Evolutionary conservation across 805 yeast genomes (phyloP).

Genomic region (Gaillardinia entomophila): DNA sequence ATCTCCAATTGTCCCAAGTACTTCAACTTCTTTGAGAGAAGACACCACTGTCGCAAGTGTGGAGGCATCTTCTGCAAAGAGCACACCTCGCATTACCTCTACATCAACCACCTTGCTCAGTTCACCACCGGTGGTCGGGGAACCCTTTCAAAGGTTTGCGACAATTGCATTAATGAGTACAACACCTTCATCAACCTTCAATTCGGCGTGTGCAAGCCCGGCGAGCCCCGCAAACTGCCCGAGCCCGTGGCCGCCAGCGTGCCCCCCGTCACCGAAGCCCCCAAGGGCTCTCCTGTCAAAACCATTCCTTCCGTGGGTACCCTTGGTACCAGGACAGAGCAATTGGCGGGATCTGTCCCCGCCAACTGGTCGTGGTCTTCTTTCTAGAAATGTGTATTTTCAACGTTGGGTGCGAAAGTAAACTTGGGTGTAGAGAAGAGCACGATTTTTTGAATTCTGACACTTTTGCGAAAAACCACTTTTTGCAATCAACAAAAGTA

Average conservation of each 20-base stretch:
- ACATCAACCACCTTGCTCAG: conserved; percentile 54
- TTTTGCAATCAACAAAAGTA: too few species aligned
- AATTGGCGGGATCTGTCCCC: conserved; percentile 47
- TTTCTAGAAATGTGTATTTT: too few species aligned
- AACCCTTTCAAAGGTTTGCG: conserved; percentile 63
- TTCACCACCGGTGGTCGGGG: conserved; percentile 67
- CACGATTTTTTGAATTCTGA: too few species aligned
- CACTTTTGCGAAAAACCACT: too few species aligned
- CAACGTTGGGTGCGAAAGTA: too few species aligned
- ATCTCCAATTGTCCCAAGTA: conserved; percentile 48
- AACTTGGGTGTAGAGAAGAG: too few species aligned
- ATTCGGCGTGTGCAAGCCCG: conserved; percentile 23
- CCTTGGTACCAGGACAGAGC: conserved; percentile 29
- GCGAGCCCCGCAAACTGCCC: neutral
- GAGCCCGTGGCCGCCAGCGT: neutral
- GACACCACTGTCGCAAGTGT: conserved; percentile 82
- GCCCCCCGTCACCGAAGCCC: neutral
- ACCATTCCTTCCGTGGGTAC: neutral
- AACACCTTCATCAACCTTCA: conserved; percentile 41
- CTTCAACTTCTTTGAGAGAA: conserved; percentile 74
- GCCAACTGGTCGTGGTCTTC: conserved; percentile 82
- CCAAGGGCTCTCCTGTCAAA: neutral
- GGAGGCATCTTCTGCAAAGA: conserved; percentile 75
- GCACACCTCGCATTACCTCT: conserved; percentile 53
- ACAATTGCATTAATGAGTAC: conserved; percentile 57